Percentiles rank a stretch among this genome's conserved stretches.
phyloP scores from a whole-genome alignment of 495 filamentous ascomycete genomes.

The Durotheca rogersii region DNA sequence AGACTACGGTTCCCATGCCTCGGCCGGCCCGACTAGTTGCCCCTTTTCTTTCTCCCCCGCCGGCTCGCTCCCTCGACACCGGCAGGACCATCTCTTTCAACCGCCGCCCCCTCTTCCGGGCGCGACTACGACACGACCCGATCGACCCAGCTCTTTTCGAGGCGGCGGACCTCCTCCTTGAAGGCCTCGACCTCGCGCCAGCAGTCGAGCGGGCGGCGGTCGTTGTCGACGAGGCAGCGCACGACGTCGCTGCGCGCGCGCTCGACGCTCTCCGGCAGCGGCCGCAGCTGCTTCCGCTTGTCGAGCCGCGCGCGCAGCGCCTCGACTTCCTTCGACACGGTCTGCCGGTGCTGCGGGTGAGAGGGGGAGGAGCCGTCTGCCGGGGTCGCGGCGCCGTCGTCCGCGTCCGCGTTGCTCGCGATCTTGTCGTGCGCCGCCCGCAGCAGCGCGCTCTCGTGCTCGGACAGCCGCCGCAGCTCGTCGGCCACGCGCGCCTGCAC shows the following conservation, averaged over 20 bases:
- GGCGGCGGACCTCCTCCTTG: slow-evolving; percentile 75
- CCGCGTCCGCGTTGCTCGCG: slow-evolving; percentile 42
- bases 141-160: slow-evolving; percentile 87
- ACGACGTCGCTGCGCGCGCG: slow-evolving; percentile 75
- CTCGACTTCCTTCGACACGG: slow-evolving; percentile 66
- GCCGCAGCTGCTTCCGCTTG: slow-evolving; percentile 67
- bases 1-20: no score
- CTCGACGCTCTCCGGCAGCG: slow-evolving; percentile 62
- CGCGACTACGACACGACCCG: slow-evolving; percentile 61
- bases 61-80: no score
- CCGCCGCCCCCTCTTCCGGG: not conserved
- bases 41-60: not conserved
- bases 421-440: slow-evolving; percentile 64
- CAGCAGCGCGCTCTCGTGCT: slow-evolving; percentile 56
- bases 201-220: slow-evolving; percentile 89
- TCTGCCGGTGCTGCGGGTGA: slow-evolving; percentile 34
- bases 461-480: slow-evolving; percentile 76
- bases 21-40: no score
- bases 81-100: not conserved
- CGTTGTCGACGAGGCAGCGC: slow-evolving; percentile 79
- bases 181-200: slow-evolving; percentile 92
- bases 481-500: slow-evolving; percentile 83
- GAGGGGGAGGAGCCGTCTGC: no score
- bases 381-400: slow-evolving; percentile 1
- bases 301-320: slow-evolving; percentile 72